Base-by-base conservation (phyloP, 2,329 filamentous ascomycete species). In the Allantophomopsis cytisporea region DNA sequence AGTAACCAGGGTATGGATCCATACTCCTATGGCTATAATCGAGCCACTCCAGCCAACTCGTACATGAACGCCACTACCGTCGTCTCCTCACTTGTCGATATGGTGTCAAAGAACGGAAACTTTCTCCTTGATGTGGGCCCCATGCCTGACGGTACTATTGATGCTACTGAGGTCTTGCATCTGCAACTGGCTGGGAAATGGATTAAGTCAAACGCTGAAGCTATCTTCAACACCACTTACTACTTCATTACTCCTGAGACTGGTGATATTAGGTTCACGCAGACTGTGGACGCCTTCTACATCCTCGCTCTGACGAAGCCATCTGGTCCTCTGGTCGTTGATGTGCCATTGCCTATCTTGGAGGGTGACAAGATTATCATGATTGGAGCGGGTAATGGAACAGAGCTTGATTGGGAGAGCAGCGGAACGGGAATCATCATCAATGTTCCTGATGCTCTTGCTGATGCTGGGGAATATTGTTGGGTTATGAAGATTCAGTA, bases 1-100 rank as follows among this genome's bases (percentile, higher is more conserved):
- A 67, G 59, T 35, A 76, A 66, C 53, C 60, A 61, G 20, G 72
- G 72, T 35, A 71, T 77, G 68, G 72, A 76, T 45, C 71, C 72
- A 0, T 74, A 62, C 47, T 65, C 60, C 45, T 76, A 74, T 46
- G 72, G 72, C 6, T 76, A 68, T 54, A 76, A 77, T 49, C 58
- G 64, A 6, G 69, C 69, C 1, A 77, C 71, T 0, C 58, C 64
- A 0, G 49, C 53, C 2, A 50, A 46, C 1, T 60, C 55, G 15
- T 74, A 74, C 50, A 67, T 76, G 62, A 71, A 65, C 31, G 65
- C 69, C 1, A 56, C 50, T 6, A 57, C 52, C 0, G 59, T 76
- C 28, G 58, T 75, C 0, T 55, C 56, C 8, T 60, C 57, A 5
- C 60, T 72, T 0, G 57, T 71, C 4, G 68, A 72, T 42, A 69